Evolutionary conservation across 2,329 filamentous ascomycete species (phyloP).

Genomic region (Trichoderma sp.): DNA sequence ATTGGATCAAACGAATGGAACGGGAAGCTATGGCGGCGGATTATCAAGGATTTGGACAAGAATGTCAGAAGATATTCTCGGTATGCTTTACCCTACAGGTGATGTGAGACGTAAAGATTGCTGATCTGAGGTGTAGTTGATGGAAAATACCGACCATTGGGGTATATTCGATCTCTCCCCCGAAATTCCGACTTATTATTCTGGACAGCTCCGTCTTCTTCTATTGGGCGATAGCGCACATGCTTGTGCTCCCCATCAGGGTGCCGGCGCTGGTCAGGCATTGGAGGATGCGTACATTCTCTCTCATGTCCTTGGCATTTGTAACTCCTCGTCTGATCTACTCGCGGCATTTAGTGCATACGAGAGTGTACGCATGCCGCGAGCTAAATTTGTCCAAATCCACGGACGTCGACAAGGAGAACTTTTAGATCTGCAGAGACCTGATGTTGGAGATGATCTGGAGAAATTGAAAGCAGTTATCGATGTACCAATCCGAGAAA

Average conservation of each 20-base stretch:
- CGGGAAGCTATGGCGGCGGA: conserved; percentile 1
- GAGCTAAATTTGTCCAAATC: conserved; percentile 29
- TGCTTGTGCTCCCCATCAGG: conserved; percentile 51
- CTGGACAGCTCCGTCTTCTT: conserved; percentile 41
- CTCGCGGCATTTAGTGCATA: conserved; percentile 29
- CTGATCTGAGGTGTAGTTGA: conserved; percentile 14
- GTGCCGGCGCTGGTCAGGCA: conserved; percentile 49
- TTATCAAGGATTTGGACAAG: conserved; percentile 8
- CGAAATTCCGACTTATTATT: conserved; percentile 25
- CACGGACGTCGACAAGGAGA: conserved; percentile 29
- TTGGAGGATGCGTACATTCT: conserved; percentile 43
- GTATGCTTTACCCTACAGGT: background rate
- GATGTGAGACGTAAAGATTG: background rate
- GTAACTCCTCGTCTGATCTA: conserved; percentile 6
- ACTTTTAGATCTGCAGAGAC: conserved; percentile 25
- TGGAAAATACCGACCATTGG: conserved; percentile 30
- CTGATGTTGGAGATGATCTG: conserved; percentile 21
- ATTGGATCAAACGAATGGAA: conserved; percentile 21
- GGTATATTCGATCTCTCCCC: conserved; percentile 30
- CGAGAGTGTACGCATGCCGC: conserved; percentile 29
- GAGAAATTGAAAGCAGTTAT: conserved; percentile 27
- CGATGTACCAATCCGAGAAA: conserved; percentile 18
- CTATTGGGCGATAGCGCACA: conserved; percentile 54
- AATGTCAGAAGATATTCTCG: conserved; percentile 24
- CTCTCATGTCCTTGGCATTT: conserved; percentile 28